phyloP scores from a whole-genome alignment of 805 yeast species.

The Candida boleticola region DNA sequence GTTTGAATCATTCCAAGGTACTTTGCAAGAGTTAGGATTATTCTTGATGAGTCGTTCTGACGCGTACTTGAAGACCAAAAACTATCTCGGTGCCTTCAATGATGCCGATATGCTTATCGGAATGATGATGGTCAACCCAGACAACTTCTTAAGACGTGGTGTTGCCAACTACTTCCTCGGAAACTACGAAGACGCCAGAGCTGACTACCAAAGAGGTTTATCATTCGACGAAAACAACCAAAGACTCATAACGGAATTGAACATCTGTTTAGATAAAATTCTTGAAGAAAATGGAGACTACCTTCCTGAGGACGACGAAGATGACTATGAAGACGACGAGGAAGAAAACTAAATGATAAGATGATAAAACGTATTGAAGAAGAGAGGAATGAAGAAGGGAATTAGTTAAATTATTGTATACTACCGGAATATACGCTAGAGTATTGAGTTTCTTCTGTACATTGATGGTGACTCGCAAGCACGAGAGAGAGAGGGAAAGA shows the following conservation, averaged over 20 bases:
- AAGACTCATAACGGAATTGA: slow-evolving; percentile 48
- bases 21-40: slow-evolving; percentile 64
- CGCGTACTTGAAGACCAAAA: slow-evolving; percentile 54
- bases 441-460: too few species aligned
- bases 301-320: slow-evolving; percentile 12
- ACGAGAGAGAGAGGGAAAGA: too few species aligned
- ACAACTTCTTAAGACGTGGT: slow-evolving; percentile 70
- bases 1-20: slow-evolving; percentile 72
- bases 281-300: slow-evolving; percentile 60
- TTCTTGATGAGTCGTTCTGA: slow-evolving; percentile 72
- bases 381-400: neutral
- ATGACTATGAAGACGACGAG: neutral
- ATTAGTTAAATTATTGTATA: neutral
- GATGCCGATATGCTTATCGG: slow-evolving; percentile 68
- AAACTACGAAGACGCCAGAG: slow-evolving; percentile 58
- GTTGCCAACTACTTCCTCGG: slow-evolving; percentile 62
- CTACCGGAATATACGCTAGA: neutral
- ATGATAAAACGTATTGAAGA: too few species aligned
- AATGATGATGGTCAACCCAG: slow-evolving; percentile 59
- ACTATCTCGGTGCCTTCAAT: slow-evolving; percentile 58
- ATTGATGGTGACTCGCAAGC: neutral
- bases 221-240: slow-evolving; percentile 56
- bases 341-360: neutral
- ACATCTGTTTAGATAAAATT: slow-evolving; percentile 45
- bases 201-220: slow-evolving; percentile 71